Conservation (phyloP, 495 filamentous ascomycete species). For the Penicillium tannophilum region DNA sequence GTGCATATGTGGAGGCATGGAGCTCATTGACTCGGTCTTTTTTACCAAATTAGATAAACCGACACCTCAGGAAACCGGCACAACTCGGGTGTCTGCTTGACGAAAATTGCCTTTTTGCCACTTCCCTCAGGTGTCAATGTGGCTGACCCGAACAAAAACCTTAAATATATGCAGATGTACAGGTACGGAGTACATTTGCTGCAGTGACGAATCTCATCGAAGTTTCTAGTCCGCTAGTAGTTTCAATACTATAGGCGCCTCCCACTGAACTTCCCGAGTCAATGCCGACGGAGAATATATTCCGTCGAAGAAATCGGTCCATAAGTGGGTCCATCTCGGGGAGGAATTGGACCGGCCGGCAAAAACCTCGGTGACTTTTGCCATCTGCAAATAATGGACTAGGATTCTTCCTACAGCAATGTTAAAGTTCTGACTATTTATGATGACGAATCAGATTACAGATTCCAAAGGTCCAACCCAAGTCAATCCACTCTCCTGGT, state of each 20-base stretch:
- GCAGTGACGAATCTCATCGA: background rate
- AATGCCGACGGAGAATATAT: background rate
- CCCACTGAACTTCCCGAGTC: background rate
- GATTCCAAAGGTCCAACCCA: background rate
- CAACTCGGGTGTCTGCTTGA: background rate
- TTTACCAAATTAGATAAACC: background rate
- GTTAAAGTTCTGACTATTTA: background rate
- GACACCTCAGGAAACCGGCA: background rate
- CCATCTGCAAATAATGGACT: background rate
- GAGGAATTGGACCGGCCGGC: constrained; percentile 10
- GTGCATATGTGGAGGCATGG: background rate
- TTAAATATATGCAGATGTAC: no score
- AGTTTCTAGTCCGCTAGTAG: background rate
- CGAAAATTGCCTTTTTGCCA: no score
- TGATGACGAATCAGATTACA: background rate
- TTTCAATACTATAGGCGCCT: background rate
- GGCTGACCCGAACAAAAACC: no score
- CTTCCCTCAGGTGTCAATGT: no score
- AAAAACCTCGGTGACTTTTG: constrained; percentile 13
- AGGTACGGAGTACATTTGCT: no score
- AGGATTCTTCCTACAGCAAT: background rate
- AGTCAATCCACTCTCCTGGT: background rate
- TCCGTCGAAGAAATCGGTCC: background rate
- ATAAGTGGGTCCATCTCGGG: background rate
- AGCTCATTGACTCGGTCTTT: background rate